Evolutionary conservation across 2,329 filamentous ascomycete species (phyloP).

Genomic region (Rachicladosporium sp.): DNA sequence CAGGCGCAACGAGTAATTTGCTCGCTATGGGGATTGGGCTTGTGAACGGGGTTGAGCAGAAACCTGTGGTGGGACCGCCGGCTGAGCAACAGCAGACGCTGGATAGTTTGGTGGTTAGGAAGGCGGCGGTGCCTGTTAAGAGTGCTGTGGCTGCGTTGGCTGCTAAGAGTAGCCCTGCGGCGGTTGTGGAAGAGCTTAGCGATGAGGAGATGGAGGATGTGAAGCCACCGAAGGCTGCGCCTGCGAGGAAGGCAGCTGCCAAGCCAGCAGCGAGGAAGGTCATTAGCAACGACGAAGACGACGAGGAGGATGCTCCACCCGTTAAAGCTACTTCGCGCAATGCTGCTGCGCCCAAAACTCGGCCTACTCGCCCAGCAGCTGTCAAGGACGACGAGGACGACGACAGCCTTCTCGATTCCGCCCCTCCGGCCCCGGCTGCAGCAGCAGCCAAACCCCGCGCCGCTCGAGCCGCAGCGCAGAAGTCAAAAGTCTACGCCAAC

Average conservation of each 20-base stretch:
- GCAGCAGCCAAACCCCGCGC: slow-evolving; percentile 31
- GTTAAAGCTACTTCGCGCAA: slow-evolving; percentile 2
- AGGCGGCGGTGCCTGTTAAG: too few relatives aligned
- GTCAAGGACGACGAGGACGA: slow-evolving; percentile 44
- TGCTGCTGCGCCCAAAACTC: slow-evolving; percentile 8
- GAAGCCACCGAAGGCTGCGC: slow-evolving; percentile 3
- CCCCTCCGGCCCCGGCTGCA: slow-evolving; percentile 30
- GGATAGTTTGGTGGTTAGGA: slow-evolving; percentile 6
- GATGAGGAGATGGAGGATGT: too few relatives aligned
- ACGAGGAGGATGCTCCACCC: not conserved
- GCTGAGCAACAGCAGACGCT: slow-evolving; percentile 20
- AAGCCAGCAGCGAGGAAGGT: slow-evolving; percentile 16
- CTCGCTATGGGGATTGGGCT: slow-evolving; percentile 23
- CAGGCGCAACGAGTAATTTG: slow-evolving; percentile 21
- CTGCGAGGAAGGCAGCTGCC: slow-evolving; percentile 23
- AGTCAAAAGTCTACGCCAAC: slow-evolving; percentile 31
- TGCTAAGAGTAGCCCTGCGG: too few relatives aligned
- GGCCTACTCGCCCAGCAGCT: slow-evolving; percentile 26
- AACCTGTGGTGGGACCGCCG: slow-evolving; percentile 20
- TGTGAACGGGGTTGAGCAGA: slow-evolving; percentile 25
- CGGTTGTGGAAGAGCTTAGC: too few relatives aligned
- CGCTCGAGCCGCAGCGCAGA: slow-evolving; percentile 33
- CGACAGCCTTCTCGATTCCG: slow-evolving; percentile 22
- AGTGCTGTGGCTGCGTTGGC: too few relatives aligned
- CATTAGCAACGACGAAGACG: too few relatives aligned